Base-by-base conservation (phyloP, 345 rosid species). In the Turnera subulata region DNA sequence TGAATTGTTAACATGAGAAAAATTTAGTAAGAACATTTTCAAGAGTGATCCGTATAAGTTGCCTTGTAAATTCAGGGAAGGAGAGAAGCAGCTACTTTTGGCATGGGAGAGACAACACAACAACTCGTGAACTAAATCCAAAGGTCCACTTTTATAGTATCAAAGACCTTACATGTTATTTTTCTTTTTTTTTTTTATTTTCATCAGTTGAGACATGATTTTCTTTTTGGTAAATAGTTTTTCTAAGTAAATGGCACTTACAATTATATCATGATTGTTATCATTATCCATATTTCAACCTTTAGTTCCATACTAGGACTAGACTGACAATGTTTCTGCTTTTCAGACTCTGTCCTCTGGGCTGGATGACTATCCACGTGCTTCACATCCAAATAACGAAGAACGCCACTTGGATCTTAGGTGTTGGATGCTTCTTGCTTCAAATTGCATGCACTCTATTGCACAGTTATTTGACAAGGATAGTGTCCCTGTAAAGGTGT, bases 351-450 rank as follows among this genome's bases (percentile, higher is more conserved):
- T 86, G 19, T 78, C 91, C 25, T 92, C 98, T 61, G 95, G 98
- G 42, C 64, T 92, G 26, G 98, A 92, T 66, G 95, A 92, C 75
- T 86, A 84, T 75, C 98, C 98, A 2, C 93, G 93, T 57, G 95
- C 98, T 59, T 92, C 96, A 58, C 98, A 89, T 52, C 98, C 98
- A 40, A 84, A 50, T 67, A 89, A 74, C 35, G 91, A 92, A 52
- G 98, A 92, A 70, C 89, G 80, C 23, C 98, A 92, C 73, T 62
- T 89, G 67, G 95, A 92, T 76, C 97, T 92, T 53, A 84, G 97
- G 75, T 86, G 95, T 58, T 92, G 98, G 95, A 89, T 92, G 91
- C 84, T 81, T 72, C 95, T 92, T 58, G 95, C 91, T 5, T 94
- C 94, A 54, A 86, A 83, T 44, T 93, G 89, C 76, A 77, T 93